Conservation (phyloP, 495 filamentous ascomycete species). For the Diplogelasinospora grovesii region DNA sequence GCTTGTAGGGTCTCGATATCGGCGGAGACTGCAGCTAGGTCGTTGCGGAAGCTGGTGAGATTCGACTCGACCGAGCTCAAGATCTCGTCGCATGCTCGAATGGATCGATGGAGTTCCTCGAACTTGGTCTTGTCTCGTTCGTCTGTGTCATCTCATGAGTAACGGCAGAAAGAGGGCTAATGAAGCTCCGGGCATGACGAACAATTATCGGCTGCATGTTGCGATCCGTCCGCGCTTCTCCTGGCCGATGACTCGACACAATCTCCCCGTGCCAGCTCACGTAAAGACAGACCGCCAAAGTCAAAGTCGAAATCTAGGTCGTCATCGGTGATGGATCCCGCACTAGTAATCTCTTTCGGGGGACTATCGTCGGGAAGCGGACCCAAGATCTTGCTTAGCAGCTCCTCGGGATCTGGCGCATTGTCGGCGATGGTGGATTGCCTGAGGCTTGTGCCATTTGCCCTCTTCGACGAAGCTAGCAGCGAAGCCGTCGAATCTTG, state of each 20-base stretch:
- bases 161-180: constrained; percentile 19
- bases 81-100: constrained; percentile 86
- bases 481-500: constrained; percentile 71
- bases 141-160: constrained; percentile 43
- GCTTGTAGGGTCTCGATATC: constrained; percentile 92
- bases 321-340: constrained; percentile 32
- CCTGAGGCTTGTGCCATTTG: constrained; percentile 62
- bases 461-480: constrained; percentile 49
- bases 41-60: constrained; percentile 83
- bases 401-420: constrained; percentile 63
- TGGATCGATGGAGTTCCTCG: constrained; percentile 84
- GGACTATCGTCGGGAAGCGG: constrained; percentile 23
- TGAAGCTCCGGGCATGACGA: constrained; percentile 19
- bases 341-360: constrained; percentile 2
- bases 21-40: constrained; percentile 82
- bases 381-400: constrained; percentile 67
- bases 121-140: constrained; percentile 84
- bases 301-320: constrained; percentile 55
- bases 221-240: constrained; percentile 50
- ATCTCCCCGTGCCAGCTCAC: constrained; percentile 55
- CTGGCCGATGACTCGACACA: constrained; percentile 27
- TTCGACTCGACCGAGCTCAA: constrained; percentile 89
- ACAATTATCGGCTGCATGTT: constrained; percentile 79
- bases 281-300: constrained; percentile 68
- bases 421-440: constrained; percentile 47